Conservation (phyloP, 345 rosid species). For the Brassica rapa region DNA sequence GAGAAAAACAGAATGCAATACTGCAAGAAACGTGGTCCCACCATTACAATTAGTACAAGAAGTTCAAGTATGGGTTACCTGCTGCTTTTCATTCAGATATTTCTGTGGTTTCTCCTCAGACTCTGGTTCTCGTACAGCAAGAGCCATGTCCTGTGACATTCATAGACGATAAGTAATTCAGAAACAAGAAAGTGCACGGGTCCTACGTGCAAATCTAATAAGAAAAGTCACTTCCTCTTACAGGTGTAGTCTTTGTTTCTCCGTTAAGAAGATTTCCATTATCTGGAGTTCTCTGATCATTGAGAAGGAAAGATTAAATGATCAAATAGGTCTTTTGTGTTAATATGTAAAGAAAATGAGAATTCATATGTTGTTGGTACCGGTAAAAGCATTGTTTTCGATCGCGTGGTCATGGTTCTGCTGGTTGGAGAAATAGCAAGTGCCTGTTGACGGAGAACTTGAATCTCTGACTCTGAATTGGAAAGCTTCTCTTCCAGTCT, state of each 20-base stretch:
- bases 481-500: conserved; percentile 96
- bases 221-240: conserved; percentile 42
- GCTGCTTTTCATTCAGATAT: conserved; percentile 94
- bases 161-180: background rate
- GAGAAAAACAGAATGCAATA: conserved; percentile 14
- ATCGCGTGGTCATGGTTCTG: conserved; percentile 66
- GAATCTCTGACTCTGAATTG: conserved; percentile 95
- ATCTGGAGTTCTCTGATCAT: conserved; percentile 87
- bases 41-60: background rate
- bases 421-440: conserved; percentile 92
- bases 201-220: background rate
- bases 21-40: background rate
- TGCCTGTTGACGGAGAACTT: conserved; percentile 98
- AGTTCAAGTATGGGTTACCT: conserved; percentile 47
- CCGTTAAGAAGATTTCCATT: conserved; percentile 73
- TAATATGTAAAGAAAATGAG: conserved; percentile 6
- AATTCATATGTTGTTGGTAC: conserved; percentile 42
- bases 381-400: conserved; percentile 71
- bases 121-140: conserved; percentile 81
- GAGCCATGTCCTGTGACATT: conserved; percentile 62
- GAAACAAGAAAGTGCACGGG: conserved; percentile 11
- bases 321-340: conserved; percentile 22
- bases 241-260: conserved; percentile 60
- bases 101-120: conserved; percentile 99
- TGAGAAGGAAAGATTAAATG: conserved; percentile 31